Evolutionary conservation across 805 yeast genomes (phyloP), one percentile per base, ranked within the genome.

Genomic region (Hanseniaspora occidentalis): DNA sequence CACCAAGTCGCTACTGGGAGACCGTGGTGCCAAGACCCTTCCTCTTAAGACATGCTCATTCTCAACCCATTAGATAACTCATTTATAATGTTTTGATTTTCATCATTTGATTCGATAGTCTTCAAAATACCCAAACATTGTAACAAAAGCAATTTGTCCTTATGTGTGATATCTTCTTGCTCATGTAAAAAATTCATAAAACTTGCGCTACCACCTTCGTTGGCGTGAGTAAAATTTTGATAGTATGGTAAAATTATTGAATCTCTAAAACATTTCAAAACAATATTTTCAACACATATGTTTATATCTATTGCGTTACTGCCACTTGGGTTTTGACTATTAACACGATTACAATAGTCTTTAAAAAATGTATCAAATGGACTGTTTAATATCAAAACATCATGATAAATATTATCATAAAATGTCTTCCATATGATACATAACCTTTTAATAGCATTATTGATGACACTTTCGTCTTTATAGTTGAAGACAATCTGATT

Each of bases 1-100:
- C 74, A 70, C 47, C 98, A 89, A 56, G 76, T 80, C 2, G 53
- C 53, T 1, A 65, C 73, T 43, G 95, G 88, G 1, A 66, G 94
- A 46, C 81, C 79, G 3, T 88, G 94, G 85, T 89, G 97, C 50
- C 63, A 61, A 25, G 25, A 36, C 13, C 43, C 65, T 57, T 57
- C 26, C 7, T 13, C 16, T 29, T 14, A 10, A 35, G 47, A 56
- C 45, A 60, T 56, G 47, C 61, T 59, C 57, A 56, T 56, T 34
- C 64, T 46, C 25, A 59, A 54, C 22, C 61, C 60, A 21, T 48
- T 54, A 13, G 72, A 57, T 41, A 75, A 54, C 39, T 69, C 72
- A 36, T 77, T 81, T n/a, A 79, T 62, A n/a, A 70, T 63, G 31
- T 61, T 62, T 49, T 79, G 86, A 42, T 71, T 69, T 18, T 70